Base-by-base conservation (phyloP, 1,139 yeast species). In the Komagataea norvegica region DNA sequence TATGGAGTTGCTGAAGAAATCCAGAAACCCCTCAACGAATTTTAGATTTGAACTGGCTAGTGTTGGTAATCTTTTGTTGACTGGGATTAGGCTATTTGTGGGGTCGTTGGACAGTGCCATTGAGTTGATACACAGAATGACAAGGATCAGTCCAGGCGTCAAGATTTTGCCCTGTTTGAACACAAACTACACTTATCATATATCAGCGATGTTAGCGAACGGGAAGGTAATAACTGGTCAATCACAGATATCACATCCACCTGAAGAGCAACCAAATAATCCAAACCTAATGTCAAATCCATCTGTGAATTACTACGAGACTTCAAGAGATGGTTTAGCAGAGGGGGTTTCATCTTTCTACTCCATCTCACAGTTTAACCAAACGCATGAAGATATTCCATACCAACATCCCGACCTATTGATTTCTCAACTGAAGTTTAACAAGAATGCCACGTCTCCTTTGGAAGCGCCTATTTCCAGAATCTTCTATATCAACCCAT, bases 171-270 rank as follows among this genome's bases (percentile, higher is more conserved):
- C 96, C 0, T 87, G 95, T 44, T 67, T 88, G 27, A 86, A 83
- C 54, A 84, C 95, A 14, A 85, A 81, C 52, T 85, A 83, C 61
- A 79, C 89, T 16, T 86, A 86, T 49, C 95, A 88, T 54, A 88
- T 89, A 16, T 79, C 93, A 41, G 96, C 96, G 0, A 52, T 74
- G 26, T 64, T 89, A 29, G 65, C 67, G 27, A 75, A 86, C 58
- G 95, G 93, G 1, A 65, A 74, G 7, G 66, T 83, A 3, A 82
- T 89, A 25, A 83, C 93, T 0, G 97, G 97, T n/a, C 97, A 89
- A 58, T 82, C 93, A 4, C 95, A 88, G 54, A 89, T 89, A 8
- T 87, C 96, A 0, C 97, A 89, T 59, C 96, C 96, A 3, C 34
- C 42, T 25, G 53, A 51, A 17, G 33, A 34, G 11, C 29, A 34